A percentile compares a stretch with the other conserved stretches of the same genome.
Evolutionary conservation across 2,329 filamentous ascomycete genomes (phyloP).

Genomic region (Diaporthe vexans): DNA sequence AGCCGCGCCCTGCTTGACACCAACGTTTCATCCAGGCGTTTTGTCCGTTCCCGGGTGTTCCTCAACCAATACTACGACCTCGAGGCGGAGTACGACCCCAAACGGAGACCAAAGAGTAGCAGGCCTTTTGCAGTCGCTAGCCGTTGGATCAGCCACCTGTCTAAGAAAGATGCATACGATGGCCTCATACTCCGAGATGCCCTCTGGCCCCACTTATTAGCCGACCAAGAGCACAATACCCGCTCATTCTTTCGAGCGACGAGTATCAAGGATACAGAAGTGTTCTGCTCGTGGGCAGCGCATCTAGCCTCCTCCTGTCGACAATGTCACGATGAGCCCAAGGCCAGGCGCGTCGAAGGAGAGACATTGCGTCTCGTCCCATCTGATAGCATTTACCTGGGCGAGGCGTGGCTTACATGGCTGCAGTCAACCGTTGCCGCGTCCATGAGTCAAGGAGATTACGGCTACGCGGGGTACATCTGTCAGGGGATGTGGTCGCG

Average conservation of each 20-base stretch:
- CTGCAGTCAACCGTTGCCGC: slow-evolving; percentile 7
- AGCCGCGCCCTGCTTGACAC: slow-evolving; percentile 8
- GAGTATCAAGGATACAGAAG: neutral
- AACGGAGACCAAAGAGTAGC: too few species aligned
- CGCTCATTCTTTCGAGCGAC: neutral
- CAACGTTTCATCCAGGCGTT: neutral
- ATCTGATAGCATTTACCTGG: neutral
- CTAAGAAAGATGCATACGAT: slow-evolving; percentile 17
- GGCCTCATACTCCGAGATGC: slow-evolving; percentile 20
- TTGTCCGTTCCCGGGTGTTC: slow-evolving; percentile 7
- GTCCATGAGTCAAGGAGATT: neutral
- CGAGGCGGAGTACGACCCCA: neutral
- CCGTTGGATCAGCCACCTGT: slow-evolving; percentile 1
- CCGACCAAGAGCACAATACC: neutral
- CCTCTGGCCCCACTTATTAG: slow-evolving; percentile 13
- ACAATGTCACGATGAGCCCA: neutral
- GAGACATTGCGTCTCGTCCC: slow-evolving; percentile 2
- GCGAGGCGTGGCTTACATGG: slow-evolving; percentile 13
- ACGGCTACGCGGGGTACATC: slow-evolving; percentile 4
- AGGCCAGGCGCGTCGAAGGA: slow-evolving; percentile 8
- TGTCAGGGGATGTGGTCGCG: slow-evolving; percentile 25
- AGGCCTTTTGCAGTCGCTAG: neutral
- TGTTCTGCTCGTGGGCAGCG: neutral
- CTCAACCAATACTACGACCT: neutral
- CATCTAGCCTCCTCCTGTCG: neutral